A percentile compares a stretch with the other conserved stretches of the same genome.
Evolutionary conservation across 768 basidiomycete genomes (phyloP).

Genomic region (Russula foetens): DNA sequence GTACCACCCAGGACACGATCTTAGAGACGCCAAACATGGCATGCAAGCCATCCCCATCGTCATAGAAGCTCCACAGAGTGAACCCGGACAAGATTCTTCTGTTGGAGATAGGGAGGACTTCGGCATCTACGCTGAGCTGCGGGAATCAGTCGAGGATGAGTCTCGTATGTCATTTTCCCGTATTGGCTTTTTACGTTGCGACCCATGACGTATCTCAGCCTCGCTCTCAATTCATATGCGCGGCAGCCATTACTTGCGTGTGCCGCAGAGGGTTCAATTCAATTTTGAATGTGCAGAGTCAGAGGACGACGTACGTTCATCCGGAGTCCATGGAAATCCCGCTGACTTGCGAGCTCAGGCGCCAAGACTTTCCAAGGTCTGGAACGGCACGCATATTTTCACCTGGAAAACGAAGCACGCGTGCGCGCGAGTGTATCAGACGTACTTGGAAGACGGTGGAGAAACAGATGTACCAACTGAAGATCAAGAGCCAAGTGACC

Average conservation of each 20-base stretch:
- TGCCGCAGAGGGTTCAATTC: slow-evolving; percentile 23
- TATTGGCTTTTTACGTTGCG: neutral
- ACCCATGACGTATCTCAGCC: slow-evolving; percentile 11
- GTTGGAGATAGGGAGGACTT: slow-evolving; percentile 1
- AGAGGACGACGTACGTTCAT: slow-evolving; percentile 24
- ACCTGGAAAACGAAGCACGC: slow-evolving; percentile 26
- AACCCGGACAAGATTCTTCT: neutral
- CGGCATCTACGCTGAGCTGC: slow-evolving; percentile 6
- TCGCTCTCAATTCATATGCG: slow-evolving; percentile 23
- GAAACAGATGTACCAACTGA: slow-evolving; percentile 14
- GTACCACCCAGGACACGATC: slow-evolving; percentile 1
- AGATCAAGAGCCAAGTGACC: neutral
- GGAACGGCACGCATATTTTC: slow-evolving; percentile 27
- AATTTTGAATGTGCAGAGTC: slow-evolving; percentile 25
- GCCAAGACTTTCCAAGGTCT: slow-evolving; percentile 17
- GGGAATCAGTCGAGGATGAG: neutral
- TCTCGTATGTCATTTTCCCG: neutral
- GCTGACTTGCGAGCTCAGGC: neutral
- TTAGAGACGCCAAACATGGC: neutral
- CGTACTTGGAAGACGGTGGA: slow-evolving; percentile 5
- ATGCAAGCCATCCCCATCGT: slow-evolving; percentile 2
- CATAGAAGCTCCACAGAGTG: neutral
- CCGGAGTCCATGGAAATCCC: neutral
- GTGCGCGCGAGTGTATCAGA: slow-evolving; percentile 15
- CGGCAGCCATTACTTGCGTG: slow-evolving; percentile 26